These are phyloP conservation scores for Pichia sp. DNA, from an alignment of 1,139 yeast species.

Conservation along the genomic window DNA sequence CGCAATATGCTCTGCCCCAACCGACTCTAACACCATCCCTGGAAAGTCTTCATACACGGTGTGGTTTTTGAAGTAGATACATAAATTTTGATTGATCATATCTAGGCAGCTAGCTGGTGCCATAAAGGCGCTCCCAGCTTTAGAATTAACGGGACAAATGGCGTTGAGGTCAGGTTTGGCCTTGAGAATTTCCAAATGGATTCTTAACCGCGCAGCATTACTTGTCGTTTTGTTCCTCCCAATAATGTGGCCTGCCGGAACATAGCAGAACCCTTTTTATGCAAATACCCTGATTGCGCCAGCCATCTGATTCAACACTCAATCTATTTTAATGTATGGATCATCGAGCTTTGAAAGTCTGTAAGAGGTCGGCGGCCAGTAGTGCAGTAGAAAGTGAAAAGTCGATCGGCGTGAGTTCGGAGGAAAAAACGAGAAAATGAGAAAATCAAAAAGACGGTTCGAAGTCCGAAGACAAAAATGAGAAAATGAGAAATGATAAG, in stretches of 20 bases:
- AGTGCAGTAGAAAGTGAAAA: no score
- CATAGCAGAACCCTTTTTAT: conserved; percentile 69
- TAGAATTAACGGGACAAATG: conserved; percentile 78
- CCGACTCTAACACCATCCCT: conserved; percentile 70
- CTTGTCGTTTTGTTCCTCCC: conserved; percentile 47
- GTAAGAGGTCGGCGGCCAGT: conserved; percentile 36
- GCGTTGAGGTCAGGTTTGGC: conserved; percentile 78
- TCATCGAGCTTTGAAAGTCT: conserved; percentile 51
- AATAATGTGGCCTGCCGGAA: conserved; percentile 75
- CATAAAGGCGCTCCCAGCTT: conserved; percentile 71
- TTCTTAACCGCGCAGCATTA: conserved; percentile 77
- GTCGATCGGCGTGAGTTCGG: no score
- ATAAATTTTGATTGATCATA: conserved; percentile 77
- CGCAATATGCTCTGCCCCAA: conserved; percentile 68
- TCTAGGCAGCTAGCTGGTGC: conserved; percentile 67
- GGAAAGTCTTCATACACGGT: conserved; percentile 68
- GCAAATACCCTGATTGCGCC: conserved; percentile 78
- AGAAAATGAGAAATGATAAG: no score
- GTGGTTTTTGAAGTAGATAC: conserved; percentile 63
- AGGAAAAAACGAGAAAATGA: no score
- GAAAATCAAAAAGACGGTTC: no score
- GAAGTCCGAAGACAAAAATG: no score
- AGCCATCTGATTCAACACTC: conserved; percentile 74
- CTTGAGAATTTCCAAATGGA: conserved; percentile 71
- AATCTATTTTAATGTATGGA: conserved; percentile 50